A percentile compares a stretch with the other conserved stretches of the same genome.
These are phyloP conservation scores for Tilletiopsis washingtonensis DNA, from an alignment of 1,284 basidiomycete genomes.

Conservation along the genomic window DNA sequence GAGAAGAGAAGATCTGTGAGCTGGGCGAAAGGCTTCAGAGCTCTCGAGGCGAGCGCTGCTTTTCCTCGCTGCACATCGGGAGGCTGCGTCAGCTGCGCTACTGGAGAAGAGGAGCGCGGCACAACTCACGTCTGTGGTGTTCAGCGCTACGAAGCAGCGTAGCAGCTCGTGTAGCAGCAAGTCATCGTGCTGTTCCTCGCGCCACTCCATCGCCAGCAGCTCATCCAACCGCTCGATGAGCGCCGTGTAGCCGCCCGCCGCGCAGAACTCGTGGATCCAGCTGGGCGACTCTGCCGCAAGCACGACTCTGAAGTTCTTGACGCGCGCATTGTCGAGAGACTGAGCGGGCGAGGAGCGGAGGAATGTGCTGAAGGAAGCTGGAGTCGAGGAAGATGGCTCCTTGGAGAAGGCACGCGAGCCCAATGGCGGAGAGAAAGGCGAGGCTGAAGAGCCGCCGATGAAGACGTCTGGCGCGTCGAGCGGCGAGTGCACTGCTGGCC, in stretches of 20 bases:
- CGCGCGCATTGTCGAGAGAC: constrained; percentile 5
- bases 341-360: constrained; percentile 2
- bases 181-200: constrained; percentile 96
- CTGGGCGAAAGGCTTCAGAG: constrained; percentile 76
- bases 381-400: no score
- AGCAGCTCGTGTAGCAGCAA: constrained; percentile 84
- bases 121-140: constrained; percentile 65
- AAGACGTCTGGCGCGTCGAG: no score
- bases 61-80: constrained; percentile 44
- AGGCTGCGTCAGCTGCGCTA: no score
- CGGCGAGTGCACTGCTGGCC: no score
- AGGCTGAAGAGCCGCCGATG: no score
- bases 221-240: constrained; percentile 81
- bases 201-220: constrained; percentile 89
- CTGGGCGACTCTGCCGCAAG: constrained; percentile 49
- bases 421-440: no score
- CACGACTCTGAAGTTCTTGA: constrained; percentile 37
- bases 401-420: no score
- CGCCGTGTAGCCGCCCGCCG: constrained; percentile 70
- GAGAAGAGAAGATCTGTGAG: constrained; percentile 79
- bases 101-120: neutral
- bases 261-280: constrained; percentile 84
- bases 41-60: constrained; percentile 66
- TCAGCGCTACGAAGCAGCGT: constrained; percentile 85
- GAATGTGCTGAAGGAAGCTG: no score